A percentile compares a stretch with the other conserved stretches of the same genome.
Conservation (phyloP, 1,139 yeast species). For the Protomyces gravidus region DNA sequence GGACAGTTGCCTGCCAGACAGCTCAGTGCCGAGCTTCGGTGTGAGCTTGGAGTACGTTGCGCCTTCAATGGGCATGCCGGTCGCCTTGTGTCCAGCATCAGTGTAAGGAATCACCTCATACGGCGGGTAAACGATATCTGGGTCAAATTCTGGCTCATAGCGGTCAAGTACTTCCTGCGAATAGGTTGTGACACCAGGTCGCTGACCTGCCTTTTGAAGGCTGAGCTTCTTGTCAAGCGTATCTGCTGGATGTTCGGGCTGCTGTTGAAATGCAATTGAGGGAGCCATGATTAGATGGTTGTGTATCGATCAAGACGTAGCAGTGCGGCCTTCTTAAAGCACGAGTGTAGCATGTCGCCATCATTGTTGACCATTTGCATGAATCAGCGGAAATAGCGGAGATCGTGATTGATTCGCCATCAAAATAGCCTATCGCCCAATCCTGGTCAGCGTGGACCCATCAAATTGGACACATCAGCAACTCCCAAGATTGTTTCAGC, state of each 20-base stretch:
- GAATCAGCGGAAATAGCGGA: too few species aligned
- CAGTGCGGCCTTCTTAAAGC: too few species aligned
- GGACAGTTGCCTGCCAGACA: conserved; percentile 57
- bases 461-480: too few species aligned
- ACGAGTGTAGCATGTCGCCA: conserved; percentile 4
- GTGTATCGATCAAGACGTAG: too few species aligned
- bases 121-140: conserved; percentile 4
- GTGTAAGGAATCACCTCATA: conserved; percentile 9
- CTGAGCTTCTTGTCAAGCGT: neutral
- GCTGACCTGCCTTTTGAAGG: neutral
- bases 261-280: conserved; percentile 9
- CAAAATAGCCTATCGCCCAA: too few species aligned
- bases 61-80: conserved; percentile 13
- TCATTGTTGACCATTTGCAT: too few species aligned
- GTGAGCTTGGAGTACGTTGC: conserved; percentile 40
- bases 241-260: neutral
- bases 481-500: too few species aligned
- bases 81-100: conserved; percentile 25
- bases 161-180: conserved; percentile 13
- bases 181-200: conserved; percentile 5
- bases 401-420: too few species aligned
- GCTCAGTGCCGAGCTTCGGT: conserved; percentile 65
- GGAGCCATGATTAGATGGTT: conserved; percentile 24
- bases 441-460: too few species aligned
- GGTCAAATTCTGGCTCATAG: conserved; percentile 21